Percentiles rank a stretch among this genome's conserved stretches.
Evolutionary conservation across 2,329 filamentous ascomycete genomes (phyloP).

Genomic region (Fusarium equiseti): DNA sequence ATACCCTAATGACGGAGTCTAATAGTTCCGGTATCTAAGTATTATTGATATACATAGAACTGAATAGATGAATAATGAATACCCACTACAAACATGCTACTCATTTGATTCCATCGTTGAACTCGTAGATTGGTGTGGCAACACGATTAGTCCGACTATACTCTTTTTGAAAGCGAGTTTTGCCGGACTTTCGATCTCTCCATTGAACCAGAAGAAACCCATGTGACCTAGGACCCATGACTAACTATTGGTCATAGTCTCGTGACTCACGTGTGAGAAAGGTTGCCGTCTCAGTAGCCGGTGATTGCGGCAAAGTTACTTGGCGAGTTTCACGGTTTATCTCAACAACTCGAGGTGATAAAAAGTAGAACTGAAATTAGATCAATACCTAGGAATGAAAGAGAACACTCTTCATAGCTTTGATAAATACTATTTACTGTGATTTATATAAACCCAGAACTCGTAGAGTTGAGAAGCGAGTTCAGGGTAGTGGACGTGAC

Average conservation of each 20-base stretch:
- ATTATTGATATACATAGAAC: not conserved
- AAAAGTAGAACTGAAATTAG: fast-evolving
- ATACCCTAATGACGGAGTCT: constrained; percentile 22
- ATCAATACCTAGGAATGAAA: not conserved
- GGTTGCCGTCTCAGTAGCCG: not conserved
- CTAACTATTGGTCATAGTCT: not conserved
- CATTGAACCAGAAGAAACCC: too few relatives aligned
- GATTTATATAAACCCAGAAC: not conserved
- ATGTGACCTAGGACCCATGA: not conserved
- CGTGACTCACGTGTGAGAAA: not conserved
- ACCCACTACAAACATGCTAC: not conserved
- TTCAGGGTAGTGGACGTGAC: not conserved
- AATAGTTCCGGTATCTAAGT: not conserved
- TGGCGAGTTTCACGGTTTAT: not conserved
- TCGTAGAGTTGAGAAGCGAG: not conserved
- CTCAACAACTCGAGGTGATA: not conserved
- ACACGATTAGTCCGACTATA: not conserved
- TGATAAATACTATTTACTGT: not conserved
- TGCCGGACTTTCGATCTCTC: not conserved
- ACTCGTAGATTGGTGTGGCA: not conserved
- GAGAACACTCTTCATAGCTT: not conserved
- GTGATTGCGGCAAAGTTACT: not conserved
- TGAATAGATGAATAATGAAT: not conserved
- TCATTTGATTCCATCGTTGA: not conserved
- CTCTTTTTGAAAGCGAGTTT: not conserved